Evolutionary conservation across 495 filamentous ascomycete species (phyloP).

Genomic region (Acidiella bohemica): DNA sequence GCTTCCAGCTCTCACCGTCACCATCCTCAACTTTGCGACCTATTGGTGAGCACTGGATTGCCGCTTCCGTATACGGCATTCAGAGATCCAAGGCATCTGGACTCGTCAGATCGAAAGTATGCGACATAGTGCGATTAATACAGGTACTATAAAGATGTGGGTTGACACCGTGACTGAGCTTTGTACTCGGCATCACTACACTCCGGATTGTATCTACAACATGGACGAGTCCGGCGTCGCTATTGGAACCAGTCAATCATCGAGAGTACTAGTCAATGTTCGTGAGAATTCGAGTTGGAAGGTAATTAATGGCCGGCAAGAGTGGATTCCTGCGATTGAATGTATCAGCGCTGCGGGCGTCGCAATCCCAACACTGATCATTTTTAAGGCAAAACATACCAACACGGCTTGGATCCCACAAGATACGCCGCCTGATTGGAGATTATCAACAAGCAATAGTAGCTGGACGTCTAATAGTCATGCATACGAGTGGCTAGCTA

Average conservation of each 20-base stretch:
- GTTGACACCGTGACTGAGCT: conserved; percentile 6
- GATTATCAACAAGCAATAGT: conserved; percentile 14
- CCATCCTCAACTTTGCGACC: neutral
- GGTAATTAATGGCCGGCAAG: conserved; percentile 1
- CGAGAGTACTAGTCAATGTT: conserved; percentile 2
- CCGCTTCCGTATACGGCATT: conserved; percentile 1
- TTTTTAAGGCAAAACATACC: conserved; percentile 15
- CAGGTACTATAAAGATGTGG: neutral
- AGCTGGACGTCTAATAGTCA: conserved; percentile 12
- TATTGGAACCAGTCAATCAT: neutral
- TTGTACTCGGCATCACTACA: neutral
- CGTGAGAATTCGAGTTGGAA: conserved; percentile 7
- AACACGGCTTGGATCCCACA: conserved; percentile 1
- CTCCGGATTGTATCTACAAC: neutral
- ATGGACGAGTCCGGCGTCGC: conserved; percentile 7
- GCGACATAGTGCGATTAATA: neutral
- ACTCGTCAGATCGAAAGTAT: conserved; percentile 2
- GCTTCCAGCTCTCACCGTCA: neutral
- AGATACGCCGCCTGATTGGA: conserved; percentile 3
- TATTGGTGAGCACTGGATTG: conserved; percentile 5
- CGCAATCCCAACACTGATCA: conserved; percentile 4
- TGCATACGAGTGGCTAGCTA: conserved; percentile 8
- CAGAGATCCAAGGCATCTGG: conserved; percentile 4
- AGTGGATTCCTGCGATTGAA: conserved; percentile 12
- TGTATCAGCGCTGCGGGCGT: conserved; percentile 7